Evolutionary conservation across 1,284 basidiomycete species (phyloP), one percentile per base, ranked within the genome.

Genomic region (Quambalaria eucalypti): DNA sequence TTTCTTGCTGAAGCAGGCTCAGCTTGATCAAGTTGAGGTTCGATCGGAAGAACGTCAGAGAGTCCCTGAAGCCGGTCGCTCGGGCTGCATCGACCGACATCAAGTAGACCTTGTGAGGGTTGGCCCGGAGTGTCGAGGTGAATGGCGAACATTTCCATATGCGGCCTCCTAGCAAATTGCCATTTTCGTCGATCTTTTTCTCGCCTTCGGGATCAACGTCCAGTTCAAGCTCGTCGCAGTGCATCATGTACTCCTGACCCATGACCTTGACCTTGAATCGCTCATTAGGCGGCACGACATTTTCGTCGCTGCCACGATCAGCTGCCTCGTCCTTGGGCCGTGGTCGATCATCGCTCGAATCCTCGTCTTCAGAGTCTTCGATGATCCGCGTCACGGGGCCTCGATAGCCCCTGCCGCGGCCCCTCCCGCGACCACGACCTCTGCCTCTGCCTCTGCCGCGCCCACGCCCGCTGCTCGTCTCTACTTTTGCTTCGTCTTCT

Each of bases 1-100:
- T 92, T 77, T 97, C 93, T 19, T 54, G 57, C 46, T 62, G 62
- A 9, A 53, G 44, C 2, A 73, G 58, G 51, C 56, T 86, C 53
- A 95, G 81, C 77, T 97, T 97, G 80, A 90, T 81, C 23, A 95
- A 86, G 30, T 89, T 83, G 0, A 85, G 85, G 66, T 93, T 93
- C 5, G 88, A 83, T 10, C 95, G 86, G 78, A 96, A 93, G 76
- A 97, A 96, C 77, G 95, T 96, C 10, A 97, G 80, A 8, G 92
- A 96, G 77, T 98, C 95, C 54, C 90, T 84, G 78, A 91, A 97
- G 1, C 93, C 95, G 38, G 89, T 91, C 2, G 88, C 88, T 26
- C 93, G 85, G 0, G 93, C 93, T 4, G 91, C 92, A 71, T 98
- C 93, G 61, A 98, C 96, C 10, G 93, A 90, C 44, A 98, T 86